These are phyloP conservation scores for Umbelopsis vinacea DNA, from an alignment of 192 early-diverging fungal genomes.

Conservation along the genomic window DNA sequence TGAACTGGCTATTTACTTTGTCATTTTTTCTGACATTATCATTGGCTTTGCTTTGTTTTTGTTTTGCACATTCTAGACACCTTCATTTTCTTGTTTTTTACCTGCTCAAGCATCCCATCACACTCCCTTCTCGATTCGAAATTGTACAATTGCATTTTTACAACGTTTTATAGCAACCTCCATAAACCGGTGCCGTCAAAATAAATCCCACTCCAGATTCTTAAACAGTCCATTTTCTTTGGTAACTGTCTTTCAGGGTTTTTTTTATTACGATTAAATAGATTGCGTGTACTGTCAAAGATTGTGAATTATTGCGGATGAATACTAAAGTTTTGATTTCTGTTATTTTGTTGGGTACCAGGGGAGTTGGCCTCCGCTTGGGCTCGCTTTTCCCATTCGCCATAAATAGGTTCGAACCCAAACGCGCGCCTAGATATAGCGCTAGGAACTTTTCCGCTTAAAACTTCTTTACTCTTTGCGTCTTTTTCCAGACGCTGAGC, in stretches of 20 bases:
- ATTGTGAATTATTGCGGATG: neutral
- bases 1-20: neutral
- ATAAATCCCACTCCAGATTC: too few species aligned
- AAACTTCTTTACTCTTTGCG: neutral
- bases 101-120: too few species aligned
- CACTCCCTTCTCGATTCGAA: too few species aligned
- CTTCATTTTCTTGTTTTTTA: neutral
- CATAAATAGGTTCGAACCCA: slow-evolving; percentile 12
- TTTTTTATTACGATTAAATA: too few species aligned
- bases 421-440: slow-evolving; percentile 1
- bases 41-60: neutral
- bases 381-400: slow-evolving; percentile 14
- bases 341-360: neutral
- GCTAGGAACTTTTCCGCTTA: neutral
- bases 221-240: too few species aligned
- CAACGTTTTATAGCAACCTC: too few species aligned
- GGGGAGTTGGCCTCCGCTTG: neutral
- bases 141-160: too few species aligned
- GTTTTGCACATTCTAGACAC: neutral
- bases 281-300: neutral
- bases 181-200: too few species aligned
- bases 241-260: too few species aligned
- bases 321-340: neutral
- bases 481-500: neutral
- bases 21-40: too few species aligned